Evolutionary conservation across 768 basidiomycete genomes (phyloP), one percentile per base, ranked within the genome.

Genomic region (Leucosporidium creatinivorum): DNA sequence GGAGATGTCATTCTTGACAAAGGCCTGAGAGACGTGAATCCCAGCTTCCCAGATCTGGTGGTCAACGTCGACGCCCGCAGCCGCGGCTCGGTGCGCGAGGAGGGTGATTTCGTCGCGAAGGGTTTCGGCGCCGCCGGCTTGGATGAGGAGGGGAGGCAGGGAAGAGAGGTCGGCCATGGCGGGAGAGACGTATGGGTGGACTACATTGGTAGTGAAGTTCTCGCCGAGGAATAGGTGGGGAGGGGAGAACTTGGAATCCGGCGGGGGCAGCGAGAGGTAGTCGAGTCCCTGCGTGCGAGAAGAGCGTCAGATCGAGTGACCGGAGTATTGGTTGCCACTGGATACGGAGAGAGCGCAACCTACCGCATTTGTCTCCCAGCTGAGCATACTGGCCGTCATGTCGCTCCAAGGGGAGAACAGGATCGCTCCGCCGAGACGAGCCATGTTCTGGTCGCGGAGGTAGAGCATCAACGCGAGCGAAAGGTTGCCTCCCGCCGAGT

Each of bases 381-480:
- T 93, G 62, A 90, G 88, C 76, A 92, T 94, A 72, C 89, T 92
- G 84, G 93, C 89, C 0, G 93, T 96, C 65, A 97, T 79, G 78
- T 93, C 91, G 15, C 58, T 31, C 71, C 71, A 72, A 6, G 71
- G 71, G 28, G 88, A 92, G 83, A 98, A 85, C 36, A 94, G 78
- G 30, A 96, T 88, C 17, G 87, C 87, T 6, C 87, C 90, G 33
- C 86, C 85, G 17, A 92, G 91, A 36, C 86, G 85, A 10, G 93
- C 92, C 19, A 93, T 75, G 1, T 85, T 82, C 75, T 92, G 89
- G 76, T 98, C 93, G 23, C 93, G 83, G 18, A 98, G 84, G 77
- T 97, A 98, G 85, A 96, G 86, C 61, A 93, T 79, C 54, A 93
- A 78, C 0, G 91, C 91, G 3, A 94, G 82, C 44, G 85, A 81